Evolutionary conservation across 805 yeast species (phyloP).

Genomic region (Vanderwaltozyma yarrowii): DNA sequence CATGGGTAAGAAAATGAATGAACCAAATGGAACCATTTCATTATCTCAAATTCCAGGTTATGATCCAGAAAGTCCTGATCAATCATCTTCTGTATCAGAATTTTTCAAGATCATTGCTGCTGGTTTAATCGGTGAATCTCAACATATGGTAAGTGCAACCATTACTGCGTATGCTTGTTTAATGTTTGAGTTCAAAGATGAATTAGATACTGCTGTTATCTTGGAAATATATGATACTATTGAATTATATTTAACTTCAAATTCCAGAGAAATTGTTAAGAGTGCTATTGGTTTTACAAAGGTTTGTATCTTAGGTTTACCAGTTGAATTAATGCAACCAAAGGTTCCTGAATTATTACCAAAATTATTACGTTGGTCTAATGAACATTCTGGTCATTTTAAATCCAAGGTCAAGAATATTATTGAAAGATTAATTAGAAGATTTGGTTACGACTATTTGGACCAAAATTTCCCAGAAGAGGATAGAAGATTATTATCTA

Average conservation of each 20-base stretch:
- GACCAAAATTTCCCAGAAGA: constrained; percentile 83
- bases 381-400: constrained; percentile 93
- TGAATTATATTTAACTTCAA: constrained; percentile 81
- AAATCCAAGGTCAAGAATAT: constrained; percentile 88
- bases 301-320: constrained; percentile 74
- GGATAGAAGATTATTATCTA: constrained; percentile 70
- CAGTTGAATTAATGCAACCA: constrained; percentile 61
- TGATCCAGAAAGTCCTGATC: constrained; percentile 49
- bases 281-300: constrained; percentile 91
- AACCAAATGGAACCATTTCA: constrained; percentile 55
- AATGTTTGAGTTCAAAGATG: constrained; percentile 72
- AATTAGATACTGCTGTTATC: constrained; percentile 48
- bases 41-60: constrained; percentile 60
- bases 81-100: constrained; percentile 61
- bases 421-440: constrained; percentile 80
- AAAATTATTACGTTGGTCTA: constrained; percentile 83
- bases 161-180: constrained; percentile 83
- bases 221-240: constrained; percentile 77
- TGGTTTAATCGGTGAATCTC: constrained; percentile 88
- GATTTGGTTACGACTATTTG: constrained; percentile 81
- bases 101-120: constrained; percentile 91
- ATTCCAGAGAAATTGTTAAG: constrained; percentile 87
- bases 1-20: constrained; percentile 71
- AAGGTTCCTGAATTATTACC: constrained; percentile 56
- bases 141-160: constrained; percentile 96